A percentile compares a stretch with the other conserved stretches of the same genome.
Conservation (phyloP, 139 green algal genomes). For the Tetradesmus obliquus region DNA sequence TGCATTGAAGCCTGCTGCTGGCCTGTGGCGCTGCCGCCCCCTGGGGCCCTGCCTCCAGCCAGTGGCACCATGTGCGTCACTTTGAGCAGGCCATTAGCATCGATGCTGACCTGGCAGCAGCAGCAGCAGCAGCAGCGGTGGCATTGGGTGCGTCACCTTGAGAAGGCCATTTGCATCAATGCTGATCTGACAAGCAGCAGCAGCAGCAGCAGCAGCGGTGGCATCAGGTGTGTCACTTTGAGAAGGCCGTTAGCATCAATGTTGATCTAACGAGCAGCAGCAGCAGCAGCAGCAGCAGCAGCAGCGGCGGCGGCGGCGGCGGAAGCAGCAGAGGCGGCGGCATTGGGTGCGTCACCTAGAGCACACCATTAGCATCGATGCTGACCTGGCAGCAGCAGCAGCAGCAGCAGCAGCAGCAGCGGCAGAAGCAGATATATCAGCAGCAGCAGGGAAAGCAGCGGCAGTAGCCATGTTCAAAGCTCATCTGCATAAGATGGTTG, state of each 20-base stretch:
- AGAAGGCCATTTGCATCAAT: slow-evolving; percentile 66
- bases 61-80: slow-evolving; percentile 67
- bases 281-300: neutral
- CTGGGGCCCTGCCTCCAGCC: neutral
- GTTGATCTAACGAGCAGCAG: slow-evolving; percentile 49
- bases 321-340: neutral
- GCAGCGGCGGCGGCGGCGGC: neutral
- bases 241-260: slow-evolving; percentile 67
- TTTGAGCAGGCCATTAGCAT: slow-evolving; percentile 66
- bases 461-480: neutral
- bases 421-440: too few species aligned
- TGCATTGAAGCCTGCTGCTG: neutral
- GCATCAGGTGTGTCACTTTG: slow-evolving; percentile 66
- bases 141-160: slow-evolving; percentile 29
- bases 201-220: neutral
- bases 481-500: too few species aligned
- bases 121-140: neutral
- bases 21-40: neutral
- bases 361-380: neutral
- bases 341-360: slow-evolving; percentile 42
- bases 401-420: too few species aligned
- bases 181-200: slow-evolving; percentile 54
- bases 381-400: neutral
- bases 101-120: slow-evolving; percentile 59
- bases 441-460: too few species aligned